Base-by-base conservation (phyloP, 768 basidiomycete species). In the Tephrocybe sp. region DNA sequence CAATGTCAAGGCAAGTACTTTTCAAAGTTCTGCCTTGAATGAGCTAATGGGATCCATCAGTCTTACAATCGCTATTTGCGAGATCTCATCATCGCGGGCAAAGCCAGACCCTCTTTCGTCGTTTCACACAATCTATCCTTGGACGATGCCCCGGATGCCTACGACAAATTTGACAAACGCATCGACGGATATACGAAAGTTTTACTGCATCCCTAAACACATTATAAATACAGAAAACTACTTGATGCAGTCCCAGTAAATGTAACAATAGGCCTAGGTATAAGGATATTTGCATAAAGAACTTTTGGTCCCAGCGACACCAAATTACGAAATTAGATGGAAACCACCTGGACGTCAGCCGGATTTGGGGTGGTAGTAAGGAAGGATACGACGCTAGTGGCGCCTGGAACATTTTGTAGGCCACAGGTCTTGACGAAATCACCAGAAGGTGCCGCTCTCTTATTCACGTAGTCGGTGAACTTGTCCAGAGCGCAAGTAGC, bases 111-210 rank as follows among this genome's bases (percentile, higher is more conserved):
- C 1, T 73, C 74, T 15, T 79, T 80, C 48, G 76, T 79, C 24
- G 75, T 80, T 10, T 78, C 77, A 24, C 78, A 81, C 56, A 74
- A 78, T 31, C 49, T 79, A n/a, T 57, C 70, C 2, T 66, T 81
- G 42, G 70, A 79, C 44, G 67, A 76, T 2, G 78, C 78, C 0
- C 61, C 72, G 3, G 68, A 70, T 25, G 79, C 79, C 18, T 81
- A 80, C 57, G 69, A 66, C 37, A 80, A 80, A 55, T 80, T 81
- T 54, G 78, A 80, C 54, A 72, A 72, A 58, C 65, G 76, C 40
- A 65, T 79, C 38, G 77, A 80, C 29, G 77, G 77, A 12, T 78
- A 78, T 54, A 79, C 75, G 0, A 78, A 78, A 64, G 77, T 78
- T 18, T 58, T 78, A 25, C 56, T 78, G 46, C 76, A 77, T 44